phyloP scores from a whole-genome alignment of 805 yeast genomes.

The Yarrowia phangngaensis region DNA sequence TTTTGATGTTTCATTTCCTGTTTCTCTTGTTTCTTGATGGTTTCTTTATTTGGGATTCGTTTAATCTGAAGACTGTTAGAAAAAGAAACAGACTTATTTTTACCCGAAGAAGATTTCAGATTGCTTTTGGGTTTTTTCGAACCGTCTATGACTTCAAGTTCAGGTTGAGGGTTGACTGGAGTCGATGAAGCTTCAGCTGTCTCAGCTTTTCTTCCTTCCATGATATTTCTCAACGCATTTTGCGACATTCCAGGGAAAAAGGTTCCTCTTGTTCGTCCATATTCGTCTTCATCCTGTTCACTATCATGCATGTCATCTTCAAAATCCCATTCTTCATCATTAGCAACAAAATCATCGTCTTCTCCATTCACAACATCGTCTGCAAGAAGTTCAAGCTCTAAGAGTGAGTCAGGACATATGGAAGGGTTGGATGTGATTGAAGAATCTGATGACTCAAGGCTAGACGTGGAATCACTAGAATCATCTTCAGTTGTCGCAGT shows the following conservation, averaged over 20 bases:
- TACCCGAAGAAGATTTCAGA: slow-evolving; percentile 1
- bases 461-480: slow-evolving; percentile 12
- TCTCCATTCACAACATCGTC: slow-evolving; percentile 22
- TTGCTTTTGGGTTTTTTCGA: slow-evolving; percentile 8
- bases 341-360: slow-evolving; percentile 1
- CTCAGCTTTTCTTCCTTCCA: slow-evolving; percentile 7
- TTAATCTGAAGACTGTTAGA: slow-evolving; percentile 18
- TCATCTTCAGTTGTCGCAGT: too few relatives aligned
- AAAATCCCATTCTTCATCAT: slow-evolving; percentile 18
- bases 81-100: slow-evolving; percentile 15
- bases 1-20: slow-evolving; percentile 11
- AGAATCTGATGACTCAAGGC: slow-evolving; percentile 12
- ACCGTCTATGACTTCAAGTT: too few relatives aligned
- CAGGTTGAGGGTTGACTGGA: too few relatives aligned
- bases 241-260: slow-evolving; percentile 16
- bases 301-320: slow-evolving; percentile 18
- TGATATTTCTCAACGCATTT: not conserved
- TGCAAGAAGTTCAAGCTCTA: slow-evolving; percentile 14
- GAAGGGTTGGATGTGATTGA: slow-evolving; percentile 16
- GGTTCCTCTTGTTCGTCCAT: slow-evolving; percentile 24
- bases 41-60: slow-evolving; percentile 24
- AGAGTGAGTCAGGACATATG: slow-evolving; percentile 2
- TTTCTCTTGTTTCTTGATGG: slow-evolving; percentile 13
- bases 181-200: not conserved
- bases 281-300: slow-evolving; percentile 23